Base-by-base conservation (phyloP, 1,284 basidiomycete genomes). In the Tilletia setariae region DNA sequence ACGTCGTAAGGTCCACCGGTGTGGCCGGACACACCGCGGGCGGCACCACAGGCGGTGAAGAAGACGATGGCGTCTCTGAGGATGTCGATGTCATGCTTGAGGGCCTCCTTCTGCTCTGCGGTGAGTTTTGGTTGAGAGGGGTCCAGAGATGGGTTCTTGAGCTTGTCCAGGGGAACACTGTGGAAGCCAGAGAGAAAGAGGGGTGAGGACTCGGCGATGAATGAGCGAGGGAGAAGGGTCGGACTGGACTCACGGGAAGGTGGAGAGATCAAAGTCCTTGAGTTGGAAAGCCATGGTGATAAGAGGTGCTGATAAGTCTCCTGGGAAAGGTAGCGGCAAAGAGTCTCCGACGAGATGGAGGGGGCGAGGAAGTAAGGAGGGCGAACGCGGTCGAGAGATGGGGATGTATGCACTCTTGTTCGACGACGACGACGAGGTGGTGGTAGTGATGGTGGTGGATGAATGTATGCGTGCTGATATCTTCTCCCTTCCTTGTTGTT, bases 1-100 rank as follows among this genome's bases (percentile, higher is more conserved):
- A 91, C 92, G 82, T 93, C 91, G 79, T 88, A 93, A 2, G 91
- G 90, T 77, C 91, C 91, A 75, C 67, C 68, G 53, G 91, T 91
- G 83, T 93, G 91, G 35, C 91, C 91, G 74, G 90, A 90, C 63
- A 91, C 90, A 63, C 72, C 67, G n/a, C 68, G 86, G 1, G 90
- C 91, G 67, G 91, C 77, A 72, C 90, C 91, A 13, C 89, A 89
- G 2, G 91, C 89, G 1, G 91, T 92, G 83, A 92, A 92, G 66
- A 90, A 85, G 30, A 92, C 88, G 74, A 92, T 91, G 13, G 87
- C 88, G 88, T 92, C 91, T 69, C 91, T 88, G 75, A 92, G 85
- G 35, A 92, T 85, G 80, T 90, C 87, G 76, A 92, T 90, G 83
- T 92, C 92, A 67, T 85, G 83, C 74, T 85, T 64, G 47, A 74